Evolutionary conservation across 176 grass and related monocot species (phyloP), one percentile per base, ranked within the genome.

Genomic region (Carex scoparia): DNA sequence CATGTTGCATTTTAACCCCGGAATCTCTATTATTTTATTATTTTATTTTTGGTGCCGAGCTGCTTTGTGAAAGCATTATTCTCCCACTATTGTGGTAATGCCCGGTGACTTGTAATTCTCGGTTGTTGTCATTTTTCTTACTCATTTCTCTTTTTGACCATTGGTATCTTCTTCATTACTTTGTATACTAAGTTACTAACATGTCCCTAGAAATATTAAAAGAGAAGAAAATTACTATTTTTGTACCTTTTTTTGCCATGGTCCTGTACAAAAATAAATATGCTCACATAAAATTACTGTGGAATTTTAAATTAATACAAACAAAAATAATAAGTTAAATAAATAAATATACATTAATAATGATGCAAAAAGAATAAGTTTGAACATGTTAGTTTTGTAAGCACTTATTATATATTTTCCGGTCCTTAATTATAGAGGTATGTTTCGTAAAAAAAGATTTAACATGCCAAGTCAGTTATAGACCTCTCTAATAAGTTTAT

Each of bases 41-140:
- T 7, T 63, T 15, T 46, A 44, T 18, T 77, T 64, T 28, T 76
- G 18, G 10, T 61, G 68, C 44, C 62, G 84, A 71, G 67, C 49
- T 84, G 61, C 62, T 38, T 15, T 85, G 84, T 79, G 85, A 92
- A 92, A 90, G 87, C 82, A 88, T 82, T 86, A 91, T 88, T 88
- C 88, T 72, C 31, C 90, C 93, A 89, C 86, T 87, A 94, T 31
- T 68, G 55, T 60, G 76, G 13, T 92, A 89, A 90, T 94, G 90
- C 90, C 58, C 49, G 31, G 75, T 94, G 93, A 94, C 69, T 16
- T 31, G 32, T 78, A 77, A 9, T 67, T 75, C 35, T 64, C 33
- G 77, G 13, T 65, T 85, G 32, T 62, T 63, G 23, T 71, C 82
- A 84, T 73, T 68, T 84, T 60, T 49, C 49, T 72, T 31, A 58